Conservation (phyloP, 2,329 filamentous ascomycete genomes). For the Clonostachys chloroleuca region DNA sequence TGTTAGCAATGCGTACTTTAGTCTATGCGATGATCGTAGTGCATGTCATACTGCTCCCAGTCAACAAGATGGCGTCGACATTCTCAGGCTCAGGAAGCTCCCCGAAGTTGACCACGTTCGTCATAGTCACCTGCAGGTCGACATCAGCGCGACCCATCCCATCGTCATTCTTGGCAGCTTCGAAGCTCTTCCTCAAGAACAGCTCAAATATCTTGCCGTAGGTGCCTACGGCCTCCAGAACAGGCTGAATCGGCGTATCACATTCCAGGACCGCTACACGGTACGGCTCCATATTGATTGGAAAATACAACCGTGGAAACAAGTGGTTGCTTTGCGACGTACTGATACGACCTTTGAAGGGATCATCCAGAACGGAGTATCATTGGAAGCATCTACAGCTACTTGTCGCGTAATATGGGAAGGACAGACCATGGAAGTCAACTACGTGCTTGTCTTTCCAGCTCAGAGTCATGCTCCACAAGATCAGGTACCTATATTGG, state of each 20-base stretch:
- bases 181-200: conserved; percentile 16
- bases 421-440: too few relatives aligned
- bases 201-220: conserved; percentile 23
- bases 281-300: conserved; percentile 1
- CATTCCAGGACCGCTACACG: conserved; percentile 21
- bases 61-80: conserved; percentile 22
- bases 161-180: conserved; percentile 6
- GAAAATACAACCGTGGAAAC: too few relatives aligned
- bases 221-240: conserved; percentile 14
- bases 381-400: too few relatives aligned
- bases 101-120: conserved; percentile 20
- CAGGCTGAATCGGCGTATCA: conserved; percentile 20
- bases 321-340: too few relatives aligned
- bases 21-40: too few relatives aligned
- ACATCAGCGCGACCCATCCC: conserved; percentile 5
- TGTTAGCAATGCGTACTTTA: background rate
- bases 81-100: conserved; percentile 16
- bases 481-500: too few relatives aligned
- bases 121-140: conserved; percentile 17
- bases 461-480: too few relatives aligned
- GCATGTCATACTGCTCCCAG: conserved; percentile 20
- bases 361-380: too few relatives aligned
- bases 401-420: too few relatives aligned
- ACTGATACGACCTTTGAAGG: too few relatives aligned
- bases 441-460: too few relatives aligned